Evolutionary conservation across 1,139 yeast species (phyloP), one percentile per base, ranked within the genome.

Genomic region (Scheffersomyces quercinus): DNA sequence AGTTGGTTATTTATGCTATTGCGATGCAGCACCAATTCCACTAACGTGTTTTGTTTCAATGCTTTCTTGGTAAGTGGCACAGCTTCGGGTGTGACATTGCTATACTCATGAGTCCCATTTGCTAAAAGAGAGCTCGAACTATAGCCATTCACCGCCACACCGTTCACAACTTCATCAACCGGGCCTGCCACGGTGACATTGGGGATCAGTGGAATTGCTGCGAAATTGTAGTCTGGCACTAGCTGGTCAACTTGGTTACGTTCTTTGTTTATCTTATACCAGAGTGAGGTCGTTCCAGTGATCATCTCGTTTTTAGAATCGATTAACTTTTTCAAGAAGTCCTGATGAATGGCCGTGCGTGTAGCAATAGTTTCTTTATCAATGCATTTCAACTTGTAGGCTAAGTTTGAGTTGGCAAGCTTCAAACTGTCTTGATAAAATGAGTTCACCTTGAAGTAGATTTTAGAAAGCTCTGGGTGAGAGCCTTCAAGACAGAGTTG

Each of bases 231-330:
- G 48, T 74, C 78, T 0, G 77, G 73, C 6, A 70, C 90, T 38
- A 85, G 62, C 52, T 83, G 81, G 62, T 91, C 98, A 81, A 90
- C 77, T 43, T 83, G 83, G 51, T 96, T 79, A 53, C 98, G 76
- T 62, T 93, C 99, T 56, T 85, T 82, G 64, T 91, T 91, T 56
- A 91, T 87, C 53, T 87, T 85, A 67, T 93, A 93, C 98, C 99
- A 93, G 52, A 82, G 77, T 39, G 88, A 81, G 1, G 98, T 91
- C 4, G 96, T 88, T 14, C 81, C 77, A 45, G 81, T 75, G 41
- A 93, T 76, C 72, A 89, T 73, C 31, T 74, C 71, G 45, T 78
- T 77, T 50, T 91, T 85, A 39, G 79, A 65, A 58, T 90, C 96
- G 56, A 84, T 82, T 38, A 81, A 70, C 49, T 81, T 78, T 56